Evolutionary conservation across 306 rosid genomes (phyloP).

Genomic region (Crataegus laevigata): DNA sequence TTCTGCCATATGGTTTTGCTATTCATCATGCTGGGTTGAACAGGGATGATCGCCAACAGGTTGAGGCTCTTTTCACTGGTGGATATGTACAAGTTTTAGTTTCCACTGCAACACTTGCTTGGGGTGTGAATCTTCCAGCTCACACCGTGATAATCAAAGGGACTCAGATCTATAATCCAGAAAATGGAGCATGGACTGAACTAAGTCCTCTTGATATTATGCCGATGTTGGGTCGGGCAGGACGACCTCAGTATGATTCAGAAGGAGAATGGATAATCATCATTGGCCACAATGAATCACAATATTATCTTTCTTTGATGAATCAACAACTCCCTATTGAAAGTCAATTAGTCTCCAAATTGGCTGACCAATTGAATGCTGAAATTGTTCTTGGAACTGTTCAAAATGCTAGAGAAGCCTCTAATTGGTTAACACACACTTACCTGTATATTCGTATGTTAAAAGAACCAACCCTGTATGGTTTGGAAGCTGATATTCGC

Average conservation of each 20-base stretch:
- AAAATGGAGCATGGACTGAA: constrained; percentile 96
- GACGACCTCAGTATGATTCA: constrained; percentile 87
- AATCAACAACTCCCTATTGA: constrained; percentile 90
- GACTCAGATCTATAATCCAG: constrained; percentile 85
- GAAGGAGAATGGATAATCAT: constrained; percentile 85
- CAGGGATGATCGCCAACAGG: constrained; percentile 86
- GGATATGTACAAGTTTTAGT: constrained; percentile 94
- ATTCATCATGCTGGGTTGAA: constrained; percentile 95
- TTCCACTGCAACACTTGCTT: constrained; percentile 94
- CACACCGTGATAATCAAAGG: constrained; percentile 87
- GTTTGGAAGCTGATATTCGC: constrained; percentile 62
- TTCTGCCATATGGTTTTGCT: constrained; percentile 91
- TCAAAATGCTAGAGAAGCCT: constrained; percentile 87
- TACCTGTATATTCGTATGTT: constrained; percentile 74
- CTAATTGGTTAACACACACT: constrained; percentile 76
- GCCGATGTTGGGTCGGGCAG: constrained; percentile 99
- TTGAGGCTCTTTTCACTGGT: constrained; percentile 87
- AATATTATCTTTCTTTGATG: constrained; percentile 91
- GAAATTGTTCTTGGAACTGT: constrained; percentile 87
- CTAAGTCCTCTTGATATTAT: constrained; percentile 87
- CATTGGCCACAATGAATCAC: constrained; percentile 80
- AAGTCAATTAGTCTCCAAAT: constrained; percentile 85
- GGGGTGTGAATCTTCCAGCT: constrained; percentile 98
- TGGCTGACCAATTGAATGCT: constrained; percentile 89
- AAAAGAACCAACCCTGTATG: constrained; percentile 71